phyloP scores from a whole-genome alignment of 148 eudicot genomes.

The Salicornia ramosissima region DNA sequence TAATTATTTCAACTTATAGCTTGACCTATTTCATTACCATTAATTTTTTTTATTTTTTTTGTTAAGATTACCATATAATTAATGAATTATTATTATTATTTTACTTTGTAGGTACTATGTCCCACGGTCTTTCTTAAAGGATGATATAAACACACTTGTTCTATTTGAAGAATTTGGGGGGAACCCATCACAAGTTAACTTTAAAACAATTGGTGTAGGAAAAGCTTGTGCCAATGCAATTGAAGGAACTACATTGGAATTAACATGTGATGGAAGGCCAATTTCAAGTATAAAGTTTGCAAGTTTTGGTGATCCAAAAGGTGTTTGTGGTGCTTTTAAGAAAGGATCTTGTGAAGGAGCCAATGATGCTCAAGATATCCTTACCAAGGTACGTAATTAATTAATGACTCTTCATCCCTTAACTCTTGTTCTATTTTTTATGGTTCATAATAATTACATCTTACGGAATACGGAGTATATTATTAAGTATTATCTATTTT shows the following conservation, averaged over 20 bases:
- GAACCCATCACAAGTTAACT: constrained; percentile 50
- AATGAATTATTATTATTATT: too few species aligned
- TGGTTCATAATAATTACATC: too few species aligned
- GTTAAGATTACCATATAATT: too few species aligned
- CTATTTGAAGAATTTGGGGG: constrained; percentile 71
- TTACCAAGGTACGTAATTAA: constrained; percentile 42
- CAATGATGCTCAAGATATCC: constrained; percentile 33
- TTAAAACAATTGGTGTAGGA: constrained; percentile 38
- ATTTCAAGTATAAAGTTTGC: constrained; percentile 46
- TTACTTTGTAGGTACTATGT: constrained; percentile 52
- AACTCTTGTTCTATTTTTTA: too few species aligned
- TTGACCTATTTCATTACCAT: neutral
- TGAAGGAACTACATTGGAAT: constrained; percentile 35
- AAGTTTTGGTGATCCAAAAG: constrained; percentile 44
- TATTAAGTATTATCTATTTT: too few species aligned
- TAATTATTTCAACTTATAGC: neutral
- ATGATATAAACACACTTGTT: constrained; percentile 45
- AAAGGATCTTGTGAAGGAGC: constrained; percentile 36
- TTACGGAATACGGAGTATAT: too few species aligned
- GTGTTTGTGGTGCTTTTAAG: constrained; percentile 39
- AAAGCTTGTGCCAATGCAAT: constrained; percentile 42
- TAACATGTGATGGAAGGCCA: constrained; percentile 41
- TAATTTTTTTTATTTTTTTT: too few species aligned
- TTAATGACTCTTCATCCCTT: too few species aligned
- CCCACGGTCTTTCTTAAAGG: constrained; percentile 44